These are phyloP conservation scores for Xylaria acuta DNA, from an alignment of 495 filamentous ascomycete genomes.

Conservation along the genomic window DNA sequence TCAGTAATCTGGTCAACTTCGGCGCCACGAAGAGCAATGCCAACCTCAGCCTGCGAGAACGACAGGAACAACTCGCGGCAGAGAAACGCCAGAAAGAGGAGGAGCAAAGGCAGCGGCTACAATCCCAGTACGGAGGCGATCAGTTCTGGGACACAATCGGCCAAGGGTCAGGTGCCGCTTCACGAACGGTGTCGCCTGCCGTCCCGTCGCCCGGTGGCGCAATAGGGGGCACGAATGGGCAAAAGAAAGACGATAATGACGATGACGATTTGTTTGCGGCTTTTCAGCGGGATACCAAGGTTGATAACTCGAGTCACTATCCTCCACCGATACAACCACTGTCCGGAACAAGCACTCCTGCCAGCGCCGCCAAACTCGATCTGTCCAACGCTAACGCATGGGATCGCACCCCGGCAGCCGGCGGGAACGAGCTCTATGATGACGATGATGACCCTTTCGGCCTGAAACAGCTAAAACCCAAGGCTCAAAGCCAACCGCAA, in stretches of 20 bases:
- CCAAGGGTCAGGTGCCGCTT: conserved; percentile 43
- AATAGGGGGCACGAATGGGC: conserved; percentile 38
- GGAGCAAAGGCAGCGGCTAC: conserved; percentile 69
- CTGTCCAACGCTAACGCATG: conserved; percentile 40
- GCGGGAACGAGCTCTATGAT: conserved; percentile 37
- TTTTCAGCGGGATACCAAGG: conserved; percentile 63
- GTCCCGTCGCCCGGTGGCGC: conserved; percentile 32
- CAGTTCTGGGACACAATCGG: conserved; percentile 76
- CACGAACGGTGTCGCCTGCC: conserved; percentile 43
- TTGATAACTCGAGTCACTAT: conserved; percentile 66
- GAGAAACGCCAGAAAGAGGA: conserved; percentile 78
- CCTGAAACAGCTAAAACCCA: conserved; percentile 68
- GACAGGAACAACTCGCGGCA: conserved; percentile 79
- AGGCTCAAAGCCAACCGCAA: conserved; percentile 40
- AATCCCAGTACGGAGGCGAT: conserved; percentile 73
- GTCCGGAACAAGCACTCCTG: conserved; percentile 36
- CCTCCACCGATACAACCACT: conserved; percentile 54
- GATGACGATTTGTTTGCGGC: conserved; percentile 69
- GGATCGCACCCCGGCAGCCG: conserved; percentile 27
- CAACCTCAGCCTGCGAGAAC: conserved; percentile 81
- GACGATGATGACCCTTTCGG: conserved; percentile 87
- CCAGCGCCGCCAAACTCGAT: conserved; percentile 33
- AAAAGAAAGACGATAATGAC: conserved; percentile 49
- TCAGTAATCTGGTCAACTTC: conserved; percentile 85
- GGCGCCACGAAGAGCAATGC: conserved; percentile 68